Base-by-base conservation (phyloP, 1,139 yeast species). In the Geotrichum klebahnii region DNA sequence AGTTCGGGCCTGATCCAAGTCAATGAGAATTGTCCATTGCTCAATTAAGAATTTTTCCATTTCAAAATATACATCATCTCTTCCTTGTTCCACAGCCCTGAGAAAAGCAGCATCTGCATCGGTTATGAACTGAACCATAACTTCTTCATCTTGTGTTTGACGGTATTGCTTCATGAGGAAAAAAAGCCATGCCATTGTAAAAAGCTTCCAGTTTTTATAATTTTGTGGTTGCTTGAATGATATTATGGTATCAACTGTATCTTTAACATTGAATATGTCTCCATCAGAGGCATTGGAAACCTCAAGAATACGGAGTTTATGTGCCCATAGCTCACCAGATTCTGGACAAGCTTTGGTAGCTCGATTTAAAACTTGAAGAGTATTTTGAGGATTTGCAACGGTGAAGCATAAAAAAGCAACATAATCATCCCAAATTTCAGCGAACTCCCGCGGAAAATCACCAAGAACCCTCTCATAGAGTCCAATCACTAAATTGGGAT, bases 161-260 rank as follows among this genome's bases (percentile, higher is more conserved):
- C 44, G 23, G 19, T 36, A 51, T 14, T 39, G 23, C 33, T 35
- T 38, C 12, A 29, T 22, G 56, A 29, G 66, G 56, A 49, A 69
- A 47, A 20, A 68, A 55, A 59, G 29, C 63, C 63, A 60, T 0
- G 76, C 66, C 19, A 67, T 54, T 0, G 70, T 73, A 6, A 70
- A 63, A 4, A 60, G 57, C 46, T 71, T 70, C 75, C 77, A 73
- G 8, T 73, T 71, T 32, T 65, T 67, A 46, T 51, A 48, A 16
- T 47, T 41, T 35, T 53, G 52, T 5, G 47, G 39, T n/a, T 33
- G 40, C 40, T 53, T 49, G 22, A 54, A 26, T 8, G 34, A 37
- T 12, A 51, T 50, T 29, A 55, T 45, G 37, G 51, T 52, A 14
- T 43, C 49, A 28, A 53, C 33, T 16, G 32, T 37, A 2, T 46